phyloP scores from a whole-genome alignment of 148 eudicot genomes.

The Salicornia ramosissima region DNA sequence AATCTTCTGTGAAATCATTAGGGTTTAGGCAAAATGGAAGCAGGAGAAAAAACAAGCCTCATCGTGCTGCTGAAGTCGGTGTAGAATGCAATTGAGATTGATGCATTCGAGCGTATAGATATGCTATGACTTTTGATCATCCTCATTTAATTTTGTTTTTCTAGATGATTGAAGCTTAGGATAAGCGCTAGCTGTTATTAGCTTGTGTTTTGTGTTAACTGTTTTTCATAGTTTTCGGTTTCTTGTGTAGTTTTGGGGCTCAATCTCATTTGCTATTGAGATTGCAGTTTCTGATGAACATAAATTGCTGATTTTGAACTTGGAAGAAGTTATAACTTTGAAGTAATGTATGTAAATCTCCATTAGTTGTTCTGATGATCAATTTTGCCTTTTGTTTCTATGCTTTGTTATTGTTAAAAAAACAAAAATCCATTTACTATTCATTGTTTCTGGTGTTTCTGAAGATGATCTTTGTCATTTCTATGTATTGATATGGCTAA shows the following conservation, averaged over 20 bases:
- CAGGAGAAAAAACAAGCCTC: constrained; percentile 70
- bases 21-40: constrained; percentile 72
- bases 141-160: constrained; percentile 2
- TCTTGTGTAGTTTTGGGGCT: constrained; percentile 8
- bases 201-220: constrained; percentile 13
- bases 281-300: constrained; percentile 13
- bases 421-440: neutral
- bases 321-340: neutral
- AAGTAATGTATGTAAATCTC: constrained; percentile 11
- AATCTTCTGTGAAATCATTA: constrained; percentile 35
- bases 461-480: neutral
- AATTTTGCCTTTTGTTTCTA: neutral
- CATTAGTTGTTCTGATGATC: neutral
- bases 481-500: neutral
- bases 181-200: constrained; percentile 10
- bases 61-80: constrained; percentile 82
- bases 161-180: constrained; percentile 9
- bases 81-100: constrained; percentile 53
- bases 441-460: neutral
- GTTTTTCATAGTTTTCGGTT: constrained; percentile 4
- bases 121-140: constrained; percentile 2
- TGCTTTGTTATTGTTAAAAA: neutral
- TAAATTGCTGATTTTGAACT: constrained; percentile 17
- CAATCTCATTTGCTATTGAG: neutral
- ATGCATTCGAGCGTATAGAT: no score